A percentile compares a stretch with the other conserved stretches of the same genome.
These are phyloP conservation scores for Francoa sonchifolia DNA, from an alignment of 441 rosid species.

Conservation along the genomic window DNA sequence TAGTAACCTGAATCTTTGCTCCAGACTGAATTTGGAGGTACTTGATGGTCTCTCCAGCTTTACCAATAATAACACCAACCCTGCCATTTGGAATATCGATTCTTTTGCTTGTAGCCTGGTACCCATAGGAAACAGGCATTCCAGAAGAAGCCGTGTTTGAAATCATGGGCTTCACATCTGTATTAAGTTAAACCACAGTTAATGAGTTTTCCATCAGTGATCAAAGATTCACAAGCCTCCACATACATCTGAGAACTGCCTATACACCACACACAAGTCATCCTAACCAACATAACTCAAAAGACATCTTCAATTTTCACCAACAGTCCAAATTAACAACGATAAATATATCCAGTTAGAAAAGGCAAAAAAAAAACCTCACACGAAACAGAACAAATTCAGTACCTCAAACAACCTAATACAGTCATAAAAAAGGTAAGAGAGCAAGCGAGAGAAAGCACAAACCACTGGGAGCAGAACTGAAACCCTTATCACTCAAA, in stretches of 20 bases:
- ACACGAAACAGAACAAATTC: not conserved
- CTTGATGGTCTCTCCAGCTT: conserved; percentile 92
- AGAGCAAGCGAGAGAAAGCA: no score
- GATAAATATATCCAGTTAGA: not conserved
- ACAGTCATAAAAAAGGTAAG: no score
- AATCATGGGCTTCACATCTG: conserved; percentile 34
- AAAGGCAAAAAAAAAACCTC: not conserved
- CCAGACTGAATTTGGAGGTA: conserved; percentile 87
- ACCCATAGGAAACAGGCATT: conserved; percentile 61
- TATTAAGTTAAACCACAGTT: not conserved
- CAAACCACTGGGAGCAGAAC: conserved; percentile 39
- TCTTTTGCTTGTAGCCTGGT: conserved; percentile 60
- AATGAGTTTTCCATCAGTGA: conserved; percentile 1
- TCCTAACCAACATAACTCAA: no score
- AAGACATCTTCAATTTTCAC: no score
- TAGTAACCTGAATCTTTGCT: conserved; percentile 92
- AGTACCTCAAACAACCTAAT: no score
- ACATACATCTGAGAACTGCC: no score
- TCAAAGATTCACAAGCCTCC: not conserved
- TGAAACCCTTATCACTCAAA: conserved; percentile 40
- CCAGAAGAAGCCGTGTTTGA: conserved; percentile 32
- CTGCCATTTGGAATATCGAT: conserved; percentile 84
- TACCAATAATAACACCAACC: conserved; percentile 97
- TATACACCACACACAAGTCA: no score
- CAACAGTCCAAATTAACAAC: no score